Evolutionary conservation across 768 basidiomycete species (phyloP), one percentile per base, ranked within the genome.

Genomic region (Pisolithus tinctorius): DNA sequence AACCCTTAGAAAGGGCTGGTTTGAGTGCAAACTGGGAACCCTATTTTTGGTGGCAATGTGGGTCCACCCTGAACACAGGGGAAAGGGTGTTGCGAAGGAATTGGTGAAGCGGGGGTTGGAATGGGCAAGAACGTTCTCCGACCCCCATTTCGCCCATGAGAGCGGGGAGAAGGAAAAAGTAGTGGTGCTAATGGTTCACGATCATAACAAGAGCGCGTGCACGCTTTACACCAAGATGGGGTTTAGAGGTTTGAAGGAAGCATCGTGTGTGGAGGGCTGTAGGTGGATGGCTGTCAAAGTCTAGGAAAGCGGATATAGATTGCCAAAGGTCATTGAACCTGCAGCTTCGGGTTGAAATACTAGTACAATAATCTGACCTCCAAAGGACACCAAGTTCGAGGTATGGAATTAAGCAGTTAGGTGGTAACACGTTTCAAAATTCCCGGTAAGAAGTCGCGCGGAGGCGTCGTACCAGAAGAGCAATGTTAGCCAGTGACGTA

Each of bases 271-370:
- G 2, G 49, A 60, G 31, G 63, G 55, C n/a, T 10, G 55, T 25
- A 47, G n/a, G n/a, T 64, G 54, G 53, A 66, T 64, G 64, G 43
- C 29, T 16, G 11, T 40, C 14, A 64, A 47, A 72, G 73, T 53
- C 68, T 65, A 62, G 78, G n/a, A 13, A 40, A 40, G 20, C 20
- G 20, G 20, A 20, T 20, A 20, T 20, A 20, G 20, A 20, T 20
- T 20, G 20, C 20, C 20, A 20, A 20, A 20, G 2, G 20, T 20
- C 20, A 31, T 10, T 34, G 11, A 4, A 11, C 11, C 34, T 34
- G 34, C 34, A 11, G 14, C 11, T 5, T 14, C 27, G 27, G 7
- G 27, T 29, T 7, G 27, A 29, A 1, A 29, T 29, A 7, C 27
- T 29, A 29, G 3, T 29, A 29, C 27, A 29, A 4, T 29, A 29